Evolutionary conservation across 192 early-diverging fungal genomes (phyloP).

Genomic region (Coemansia guatemalensis): DNA sequence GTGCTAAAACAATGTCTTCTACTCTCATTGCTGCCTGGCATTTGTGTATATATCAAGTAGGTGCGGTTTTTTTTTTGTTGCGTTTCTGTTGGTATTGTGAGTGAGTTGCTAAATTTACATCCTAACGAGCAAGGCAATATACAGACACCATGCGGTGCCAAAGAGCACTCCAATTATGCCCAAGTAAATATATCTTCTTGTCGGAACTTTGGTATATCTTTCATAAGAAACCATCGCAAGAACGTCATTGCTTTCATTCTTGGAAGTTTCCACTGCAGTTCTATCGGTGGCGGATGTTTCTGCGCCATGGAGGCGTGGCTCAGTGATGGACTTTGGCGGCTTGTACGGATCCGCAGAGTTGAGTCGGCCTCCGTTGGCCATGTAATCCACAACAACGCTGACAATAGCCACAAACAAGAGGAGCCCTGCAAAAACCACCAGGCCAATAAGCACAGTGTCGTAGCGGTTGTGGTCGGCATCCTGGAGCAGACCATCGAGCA

Average conservation of each 20-base stretch:
- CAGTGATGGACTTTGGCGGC: neutral
- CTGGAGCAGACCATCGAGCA: constrained; percentile 54
- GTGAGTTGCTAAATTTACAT: constrained; percentile 9
- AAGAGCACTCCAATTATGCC: constrained; percentile 40
- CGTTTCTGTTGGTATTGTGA: neutral
- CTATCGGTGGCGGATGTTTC: neutral
- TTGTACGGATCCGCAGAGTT: constrained; percentile 45
- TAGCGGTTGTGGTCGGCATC: constrained; percentile 53
- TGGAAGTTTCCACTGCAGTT: neutral
- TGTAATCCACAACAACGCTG: constrained; percentile 28
- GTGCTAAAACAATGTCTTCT: constrained; percentile 14
- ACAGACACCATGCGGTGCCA: constrained; percentile 37
- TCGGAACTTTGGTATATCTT: constrained; percentile 15
- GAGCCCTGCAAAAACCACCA: constrained; percentile 41
- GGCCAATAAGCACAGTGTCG: constrained; percentile 49
- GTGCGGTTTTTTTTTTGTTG: neutral
- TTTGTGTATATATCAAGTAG: neutral
- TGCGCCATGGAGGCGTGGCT: neutral
- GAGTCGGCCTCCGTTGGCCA: constrained; percentile 26
- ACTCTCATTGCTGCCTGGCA: neutral
- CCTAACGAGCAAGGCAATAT: constrained; percentile 32
- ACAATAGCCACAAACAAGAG: constrained; percentile 32
- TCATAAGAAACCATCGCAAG: neutral
- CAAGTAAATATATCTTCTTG: constrained; percentile 39
- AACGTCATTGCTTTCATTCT: neutral